phyloP scores from a whole-genome alignment of 2,329 filamentous ascomycete species.

The Botrytis elliptica region DNA sequence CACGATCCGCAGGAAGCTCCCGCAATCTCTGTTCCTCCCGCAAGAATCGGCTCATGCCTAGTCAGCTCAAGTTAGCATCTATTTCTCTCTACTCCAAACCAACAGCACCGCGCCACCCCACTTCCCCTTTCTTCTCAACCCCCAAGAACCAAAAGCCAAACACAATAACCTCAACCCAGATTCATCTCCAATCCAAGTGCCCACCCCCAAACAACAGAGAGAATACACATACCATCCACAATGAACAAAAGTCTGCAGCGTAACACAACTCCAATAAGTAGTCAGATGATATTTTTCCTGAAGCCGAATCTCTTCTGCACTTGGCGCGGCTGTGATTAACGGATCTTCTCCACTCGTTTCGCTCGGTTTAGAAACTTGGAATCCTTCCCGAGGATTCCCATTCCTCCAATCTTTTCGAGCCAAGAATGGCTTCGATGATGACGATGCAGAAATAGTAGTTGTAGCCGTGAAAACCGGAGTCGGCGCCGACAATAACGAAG shows the following conservation, averaged over 20 bases:
- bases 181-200: background rate
- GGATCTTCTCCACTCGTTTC: background rate
- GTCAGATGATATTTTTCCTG: conserved; percentile 37
- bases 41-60: conserved; percentile 35
- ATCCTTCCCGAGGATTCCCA: background rate
- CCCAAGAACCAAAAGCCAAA: background rate
- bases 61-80: background rate
- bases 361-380: background rate
- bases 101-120: background rate
- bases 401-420: background rate
- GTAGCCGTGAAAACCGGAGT: background rate
- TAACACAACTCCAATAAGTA: conserved; percentile 36
- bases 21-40: conserved; percentile 36
- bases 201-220: background rate
- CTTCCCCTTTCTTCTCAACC: background rate
- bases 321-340: conserved; percentile 26
- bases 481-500: background rate
- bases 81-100: background rate
- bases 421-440: background rate
- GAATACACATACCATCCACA: conserved; percentile 32
- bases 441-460: background rate
- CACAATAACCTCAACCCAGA: background rate
- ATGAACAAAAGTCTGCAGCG: conserved; percentile 26
- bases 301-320: conserved; percentile 21
- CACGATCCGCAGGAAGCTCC: conserved; percentile 22